Evolutionary conservation across 495 filamentous ascomycete genomes (phyloP), one percentile per base, ranked within the genome.

Genomic region (Cetradonia linearis): DNA sequence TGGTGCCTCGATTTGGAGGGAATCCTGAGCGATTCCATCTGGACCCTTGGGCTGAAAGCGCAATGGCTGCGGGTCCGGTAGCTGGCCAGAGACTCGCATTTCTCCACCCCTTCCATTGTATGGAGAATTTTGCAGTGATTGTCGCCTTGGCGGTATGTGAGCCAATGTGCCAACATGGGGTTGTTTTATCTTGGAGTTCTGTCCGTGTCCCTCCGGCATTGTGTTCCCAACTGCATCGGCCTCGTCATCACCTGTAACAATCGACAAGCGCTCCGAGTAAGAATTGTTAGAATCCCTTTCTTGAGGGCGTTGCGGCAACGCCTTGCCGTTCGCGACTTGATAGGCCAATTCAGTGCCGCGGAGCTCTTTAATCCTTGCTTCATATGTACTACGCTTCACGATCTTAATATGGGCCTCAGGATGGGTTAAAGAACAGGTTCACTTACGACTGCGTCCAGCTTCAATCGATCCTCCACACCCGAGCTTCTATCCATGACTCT

Each of bases 381-480:
- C 87, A 71, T 98, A 97, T 2, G 92, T 96, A 61, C 85, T 82
- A 64, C 89, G 84, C 90, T 66, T 63, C 34, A 37, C 46, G 53
- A 67, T 60, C 65, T 68, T 61, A 57, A 62, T 37, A 60, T 52
- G 27, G 33, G 20, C 18, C 23, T 52, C 27, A n/a, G 59, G 33
- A 37, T 27, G 25, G 5, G 55, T 37, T 10, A 42, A 48, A 31
- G 7, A 47, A 50, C 10, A 34, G 56, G 13, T 44, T n/a, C 20
- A 85, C 90, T 79, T 77, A 95, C 90, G 73, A 98, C 95, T 48
- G 85, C 82, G 68, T 91, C 87, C 49, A 98, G 74, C 71, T 96
- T 96, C 58, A 79, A 76, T 69, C 81, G 85, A 69, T 97, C 89
- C 50, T 80, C 78, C n/a, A 91, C 87, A 7, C 82, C 86, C 34